Conservation (phyloP, 176 grass and related monocot species). For the Eleusine coracana region DNA sequence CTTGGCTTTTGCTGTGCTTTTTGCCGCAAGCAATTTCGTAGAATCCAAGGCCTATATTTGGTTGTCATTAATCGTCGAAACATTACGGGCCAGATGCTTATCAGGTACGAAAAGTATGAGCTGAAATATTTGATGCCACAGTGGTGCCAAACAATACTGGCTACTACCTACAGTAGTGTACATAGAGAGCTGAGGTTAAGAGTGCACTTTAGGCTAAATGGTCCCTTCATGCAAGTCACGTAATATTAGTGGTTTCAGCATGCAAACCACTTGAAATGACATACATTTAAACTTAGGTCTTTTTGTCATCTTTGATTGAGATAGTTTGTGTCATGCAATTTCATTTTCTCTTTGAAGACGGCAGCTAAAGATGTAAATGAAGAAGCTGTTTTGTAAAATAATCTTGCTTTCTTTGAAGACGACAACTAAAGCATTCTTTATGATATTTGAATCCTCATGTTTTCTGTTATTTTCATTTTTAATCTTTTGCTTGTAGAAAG, state of each 20-base stretch:
- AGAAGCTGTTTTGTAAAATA: neutral
- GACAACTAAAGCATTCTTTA: neutral
- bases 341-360: constrained; percentile 4
- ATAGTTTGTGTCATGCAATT: neutral
- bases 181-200: neutral
- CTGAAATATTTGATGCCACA: neutral
- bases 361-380: constrained; percentile 6
- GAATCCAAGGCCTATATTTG: neutral
- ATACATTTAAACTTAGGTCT: neutral
- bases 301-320: neutral
- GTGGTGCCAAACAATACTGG: neutral
- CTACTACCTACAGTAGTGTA: neutral
- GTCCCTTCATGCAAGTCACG: neutral
- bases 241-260: neutral
- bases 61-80: neutral
- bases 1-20: neutral
- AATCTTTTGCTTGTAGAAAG: constrained; percentile 57
- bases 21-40: neutral
- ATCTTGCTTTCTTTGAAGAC: neutral
- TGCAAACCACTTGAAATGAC: neutral
- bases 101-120: neutral
- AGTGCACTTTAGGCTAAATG: neutral
- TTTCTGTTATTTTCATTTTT: neutral
- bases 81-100: neutral
- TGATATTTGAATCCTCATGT: neutral